Base-by-base conservation (phyloP, 2,329 filamentous ascomycete genomes). In the Nemania serpens region DNA sequence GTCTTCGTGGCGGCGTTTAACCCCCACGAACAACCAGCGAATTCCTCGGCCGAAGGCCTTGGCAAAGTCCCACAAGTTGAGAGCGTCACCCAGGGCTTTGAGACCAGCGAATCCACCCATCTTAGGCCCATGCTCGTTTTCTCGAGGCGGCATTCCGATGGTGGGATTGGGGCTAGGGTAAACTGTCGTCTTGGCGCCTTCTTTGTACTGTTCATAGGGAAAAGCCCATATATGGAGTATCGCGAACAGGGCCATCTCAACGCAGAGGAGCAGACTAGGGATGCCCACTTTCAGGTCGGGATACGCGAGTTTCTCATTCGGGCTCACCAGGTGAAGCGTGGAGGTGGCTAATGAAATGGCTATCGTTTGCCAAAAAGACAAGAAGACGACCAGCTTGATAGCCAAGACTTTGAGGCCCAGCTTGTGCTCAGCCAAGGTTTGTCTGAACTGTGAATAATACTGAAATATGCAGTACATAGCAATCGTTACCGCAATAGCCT, bases 401-500 rank as follows among this genome's bases (percentile, higher is more conserved):
- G 91, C 90, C 18, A 92, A 73, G 25, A 96, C 87, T 75, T 96
- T 96, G 66, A 94, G 76, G 66, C 94, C 89, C 0, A 91, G 90
- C 17, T 79, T 82, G 71, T 96, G 85, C 55, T 88, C 83, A 7
- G 82, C 81, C 25, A 96, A 81, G 60, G 91, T 85, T 1, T 81
- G 77, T 64, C 86, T 87, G 47, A 95, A 80, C 74, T 96, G 91
- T 33, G 90, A 75, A 75, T 96, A 96, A 75, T 95, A 95, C 69
- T 96, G 91, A 64, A 96, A 88, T 45, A 97, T 76, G 73, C 90
- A 93, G 78, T 91, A 95, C 90, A 97, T 96, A 61, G 93, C 92
- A 59, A 96, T 84, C 0, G 88, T 86, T 41, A 96, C 91, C 2
- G 90, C 88, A 20, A 85, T 64, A 68, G 84, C 86, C 73, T 95